Base-by-base conservation (phyloP, 2,329 filamentous ascomycete genomes). In the Colletotrichum sp. region DNA sequence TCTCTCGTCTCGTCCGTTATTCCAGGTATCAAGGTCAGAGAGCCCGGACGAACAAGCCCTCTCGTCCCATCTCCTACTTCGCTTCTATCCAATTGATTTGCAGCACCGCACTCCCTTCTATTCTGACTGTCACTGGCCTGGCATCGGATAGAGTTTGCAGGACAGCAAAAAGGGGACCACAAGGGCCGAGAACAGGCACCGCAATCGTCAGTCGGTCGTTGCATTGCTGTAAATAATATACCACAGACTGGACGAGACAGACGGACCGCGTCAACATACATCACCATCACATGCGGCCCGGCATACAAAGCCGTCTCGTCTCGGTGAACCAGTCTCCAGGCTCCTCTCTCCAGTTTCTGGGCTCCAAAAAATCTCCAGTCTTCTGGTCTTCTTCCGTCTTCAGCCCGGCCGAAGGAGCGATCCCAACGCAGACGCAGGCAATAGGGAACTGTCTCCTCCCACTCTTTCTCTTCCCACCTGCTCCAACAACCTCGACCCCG, bases 21-120 rank as follows among this genome's bases (percentile, higher is more conserved):
- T 24, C 66, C 30, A 34, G 71, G 71, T 67, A 70, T 75, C 72
- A 67, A 75, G n/a, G 30, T 71, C 48, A 68, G 34, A 72, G 60
- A 72, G 36, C 60, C 66, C 60, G 74, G 70, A 74, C 70, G 74
- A 76, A 76, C 74, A 61, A 66, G 38, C 38, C 73, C 32, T 71
- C 32, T 74, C 74, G 65, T 73, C 74, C 70, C 64, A 66, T 74
- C 64, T 75, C 66, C 26, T 43, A 8, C 57, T 61, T 76, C 48
- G 70, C 71, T 67, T 76, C 64, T 21, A 30, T 18, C 58, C 58
- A 61, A 55, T 76, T 55, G 30, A n/a, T 36, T 26, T 60, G 7
- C 65, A 36, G 26, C 8, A 55, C 57, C 43, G 18, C 36, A 36
- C 38, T n/a, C 74, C 64, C 30, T 60, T 55, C 69, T 67, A 21